A percentile compares a stretch with the other conserved stretches of the same genome.
phyloP scores from a whole-genome alignment of 2,329 filamentous ascomycete genomes.

The Pyrenophora teres region DNA sequence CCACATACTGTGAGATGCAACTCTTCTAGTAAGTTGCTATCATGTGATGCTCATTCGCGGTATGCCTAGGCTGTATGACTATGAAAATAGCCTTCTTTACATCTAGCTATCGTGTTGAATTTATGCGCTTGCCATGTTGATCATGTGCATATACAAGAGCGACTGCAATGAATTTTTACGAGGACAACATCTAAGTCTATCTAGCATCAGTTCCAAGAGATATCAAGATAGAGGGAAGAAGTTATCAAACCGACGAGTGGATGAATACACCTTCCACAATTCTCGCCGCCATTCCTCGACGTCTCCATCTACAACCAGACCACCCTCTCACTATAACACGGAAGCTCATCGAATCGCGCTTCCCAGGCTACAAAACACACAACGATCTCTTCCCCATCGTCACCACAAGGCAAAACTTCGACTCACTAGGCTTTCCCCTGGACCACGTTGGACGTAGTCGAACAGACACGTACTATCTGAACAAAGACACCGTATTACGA shows the following conservation, averaged over 20 bases:
- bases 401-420: constrained; percentile 85
- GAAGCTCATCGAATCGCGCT: constrained; percentile 88
- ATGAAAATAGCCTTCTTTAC: too few relatives aligned
- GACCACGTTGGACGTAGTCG: constrained; percentile 86
- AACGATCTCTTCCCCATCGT: constrained; percentile 83
- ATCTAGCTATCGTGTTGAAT: too few relatives aligned
- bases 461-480: constrained; percentile 96
- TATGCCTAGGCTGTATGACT: too few relatives aligned
- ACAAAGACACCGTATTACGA: constrained; percentile 78
- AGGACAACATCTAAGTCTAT: constrained; percentile 13
- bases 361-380: constrained; percentile 77
- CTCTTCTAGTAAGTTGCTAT: constrained; percentile 42
- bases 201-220: constrained; percentile 28
- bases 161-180: neutral
- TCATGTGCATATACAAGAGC: neutral
- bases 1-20: constrained; percentile 28
- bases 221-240: constrained; percentile 65
- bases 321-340: constrained; percentile 91
- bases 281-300: constrained; percentile 71
- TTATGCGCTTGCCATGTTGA: neutral
- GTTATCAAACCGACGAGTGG: constrained; percentile 75
- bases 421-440: constrained; percentile 87
- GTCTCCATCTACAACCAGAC: constrained; percentile 86
- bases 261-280: constrained; percentile 83
- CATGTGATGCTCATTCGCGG: constrained; percentile 33